Evolutionary conservation across 2,329 filamentous ascomycete species (phyloP), one percentile per base, ranked within the genome.

Genomic region (Xylaria sp.): DNA sequence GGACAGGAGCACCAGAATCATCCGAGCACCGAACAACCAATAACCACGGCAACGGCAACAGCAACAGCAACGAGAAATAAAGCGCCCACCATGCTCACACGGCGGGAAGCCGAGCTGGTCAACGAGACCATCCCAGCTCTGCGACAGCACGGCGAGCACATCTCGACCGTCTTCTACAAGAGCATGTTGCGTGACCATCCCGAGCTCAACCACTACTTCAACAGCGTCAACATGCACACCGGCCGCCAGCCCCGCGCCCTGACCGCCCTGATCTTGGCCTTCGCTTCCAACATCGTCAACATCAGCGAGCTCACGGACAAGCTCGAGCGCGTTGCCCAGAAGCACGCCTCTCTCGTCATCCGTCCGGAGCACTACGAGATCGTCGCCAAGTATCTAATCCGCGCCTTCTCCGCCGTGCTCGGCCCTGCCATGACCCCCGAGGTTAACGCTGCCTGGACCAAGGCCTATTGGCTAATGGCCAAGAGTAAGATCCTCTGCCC

Each of bases 391-490:
- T 89, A 91, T 76, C 84, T 94, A 13, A 84, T 94, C 52, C 84
- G 85, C 32, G 89, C 91, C 1, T 92, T 94, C 81, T 85, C 84
- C 28, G 84, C 88, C 52, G 87, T 94, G 0, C 86, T 94, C 1
- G 91, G 91, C 3, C 84, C 85, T 0, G 87, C 87, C 25, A 88
- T 91, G 81, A 93, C 91, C 0, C 82, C 86, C 0, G 87, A 90
- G 23, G 85, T 92, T 37, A 84, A 88, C 63, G 84, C 87, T 13
- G 91, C 92, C 9, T 94, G 92, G 92, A 85, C 81, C 6, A 87
- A 88, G 61, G 92, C 92, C 1, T 94, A 94, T 81, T 90, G 87
- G 86, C 85, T 93, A 74, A 86, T 94, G 28, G 91, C 92, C 32
- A 86, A 90, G 78, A 87, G 70, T 71, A 71, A 70, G 70, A 52